A percentile compares a stretch with the other conserved stretches of the same genome.
Evolutionary conservation across 1,284 basidiomycete species (phyloP).

Genomic region (Anthracocystis setariae): DNA sequence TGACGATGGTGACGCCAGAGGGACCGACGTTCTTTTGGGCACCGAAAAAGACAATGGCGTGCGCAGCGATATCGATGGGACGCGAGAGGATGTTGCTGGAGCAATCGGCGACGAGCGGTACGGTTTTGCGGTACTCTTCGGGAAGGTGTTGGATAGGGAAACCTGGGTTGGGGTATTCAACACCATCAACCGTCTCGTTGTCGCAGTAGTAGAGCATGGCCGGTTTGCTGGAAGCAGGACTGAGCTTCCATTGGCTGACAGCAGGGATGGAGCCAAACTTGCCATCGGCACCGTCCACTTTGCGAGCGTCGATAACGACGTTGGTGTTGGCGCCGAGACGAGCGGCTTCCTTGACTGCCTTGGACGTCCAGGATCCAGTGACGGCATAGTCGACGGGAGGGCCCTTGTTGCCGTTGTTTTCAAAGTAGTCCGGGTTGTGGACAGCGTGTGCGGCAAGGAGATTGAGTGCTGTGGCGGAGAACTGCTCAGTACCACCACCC

Average conservation of each 20-base stretch:
- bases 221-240: slow-evolving; percentile 73
- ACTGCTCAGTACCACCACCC: slow-evolving; percentile 67
- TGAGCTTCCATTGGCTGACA: slow-evolving; percentile 80
- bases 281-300: slow-evolving; percentile 43
- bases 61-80: slow-evolving; percentile 80
- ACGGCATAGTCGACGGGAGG: slow-evolving; percentile 66
- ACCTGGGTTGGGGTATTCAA: slow-evolving; percentile 82
- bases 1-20: slow-evolving; percentile 89
- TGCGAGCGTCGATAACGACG: slow-evolving; percentile 53
- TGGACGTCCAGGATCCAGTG: slow-evolving; percentile 64
- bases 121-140: slow-evolving; percentile 69
- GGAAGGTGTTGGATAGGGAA: slow-evolving; percentile 87
- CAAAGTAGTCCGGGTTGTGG: slow-evolving; percentile 55
- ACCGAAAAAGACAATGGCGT: slow-evolving; percentile 91
- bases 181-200: slow-evolving; percentile 97
- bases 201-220: slow-evolving; percentile 98
- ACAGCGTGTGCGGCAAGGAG: slow-evolving; percentile 61
- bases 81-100: slow-evolving; percentile 97
- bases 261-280: slow-evolving; percentile 82
- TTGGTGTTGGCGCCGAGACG: slow-evolving; percentile 57
- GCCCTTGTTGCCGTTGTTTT: slow-evolving; percentile 38
- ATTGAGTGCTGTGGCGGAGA: slow-evolving; percentile 64
- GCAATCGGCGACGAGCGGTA: slow-evolving; percentile 93
- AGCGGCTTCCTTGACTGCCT: slow-evolving; percentile 63
- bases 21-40: slow-evolving; percentile 99